Conservation (phyloP, 116 monocot species). For the Thalassia testudinum region DNA sequence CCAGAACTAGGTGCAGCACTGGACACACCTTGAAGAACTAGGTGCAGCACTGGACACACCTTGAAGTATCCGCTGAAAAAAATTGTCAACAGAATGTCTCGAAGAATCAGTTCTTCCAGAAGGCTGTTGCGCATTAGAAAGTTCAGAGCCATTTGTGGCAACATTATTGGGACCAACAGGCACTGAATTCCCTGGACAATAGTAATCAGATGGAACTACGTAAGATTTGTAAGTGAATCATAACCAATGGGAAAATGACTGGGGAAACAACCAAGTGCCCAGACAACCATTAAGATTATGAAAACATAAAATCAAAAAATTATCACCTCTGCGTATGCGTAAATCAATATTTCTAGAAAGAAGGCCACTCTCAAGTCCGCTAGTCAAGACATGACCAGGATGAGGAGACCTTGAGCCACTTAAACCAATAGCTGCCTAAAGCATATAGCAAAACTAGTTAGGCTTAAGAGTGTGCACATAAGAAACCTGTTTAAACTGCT, state of each 20-base stretch:
- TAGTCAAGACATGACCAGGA: constrained; percentile 20
- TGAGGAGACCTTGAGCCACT: constrained; percentile 8
- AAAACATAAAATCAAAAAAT: not conserved
- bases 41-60: constrained; percentile 17
- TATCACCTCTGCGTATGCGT: constrained; percentile 58
- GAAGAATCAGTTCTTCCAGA: constrained; percentile 26
- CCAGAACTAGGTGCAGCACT: constrained; percentile 21
- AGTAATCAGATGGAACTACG: too few relatives aligned
- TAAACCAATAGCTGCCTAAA: too few relatives aligned
- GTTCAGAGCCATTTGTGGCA: constrained; percentile 15
- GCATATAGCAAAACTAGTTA: too few relatives aligned
- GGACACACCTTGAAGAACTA: constrained; percentile 12
- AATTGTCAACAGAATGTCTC: constrained; percentile 16
- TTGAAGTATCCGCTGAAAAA: constrained; percentile 22
- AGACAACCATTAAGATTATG: too few relatives aligned
- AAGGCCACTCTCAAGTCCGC: constrained; percentile 28
- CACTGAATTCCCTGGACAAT: constrained; percentile 1
- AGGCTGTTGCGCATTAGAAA: constrained; percentile 13
- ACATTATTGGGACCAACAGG: constrained; percentile 6
- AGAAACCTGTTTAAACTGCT: too few relatives aligned
- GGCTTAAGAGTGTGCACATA: too few relatives aligned
- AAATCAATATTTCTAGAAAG: constrained; percentile 76
- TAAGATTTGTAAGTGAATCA: too few relatives aligned
- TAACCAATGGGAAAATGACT: too few relatives aligned
- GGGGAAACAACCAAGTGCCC: too few relatives aligned